Evolutionary conservation across 495 filamentous ascomycete species (phyloP).

Genomic region (Astrothelium macrocarpum): DNA sequence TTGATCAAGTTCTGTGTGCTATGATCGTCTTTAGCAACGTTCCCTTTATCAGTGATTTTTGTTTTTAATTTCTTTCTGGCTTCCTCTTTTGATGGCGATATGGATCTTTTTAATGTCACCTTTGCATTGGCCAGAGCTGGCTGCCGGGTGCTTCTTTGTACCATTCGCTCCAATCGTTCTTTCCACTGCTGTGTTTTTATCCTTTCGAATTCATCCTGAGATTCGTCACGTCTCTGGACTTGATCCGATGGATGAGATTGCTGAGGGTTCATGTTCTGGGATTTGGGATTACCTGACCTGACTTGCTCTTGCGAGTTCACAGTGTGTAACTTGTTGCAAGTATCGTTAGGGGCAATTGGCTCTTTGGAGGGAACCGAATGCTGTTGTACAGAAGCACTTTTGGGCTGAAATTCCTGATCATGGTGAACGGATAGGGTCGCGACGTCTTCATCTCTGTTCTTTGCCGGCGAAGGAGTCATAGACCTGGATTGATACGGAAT

Average conservation of each 20-base stretch:
- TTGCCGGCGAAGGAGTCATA: not conserved
- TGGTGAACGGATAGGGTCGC: not conserved
- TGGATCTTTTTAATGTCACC: not conserved
- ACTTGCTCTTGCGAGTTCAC: not conserved
- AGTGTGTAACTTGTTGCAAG: not conserved
- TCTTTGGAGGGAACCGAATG: too few relatives aligned
- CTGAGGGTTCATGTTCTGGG: not conserved
- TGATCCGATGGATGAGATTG: not conserved
- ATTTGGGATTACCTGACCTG: not conserved
- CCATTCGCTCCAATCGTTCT: not conserved
- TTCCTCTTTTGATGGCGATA: not conserved
- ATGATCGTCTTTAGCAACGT: not conserved
- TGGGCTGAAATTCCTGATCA: not conserved
- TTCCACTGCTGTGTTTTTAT: not conserved
- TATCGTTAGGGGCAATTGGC: not conserved
- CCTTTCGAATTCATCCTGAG: not conserved
- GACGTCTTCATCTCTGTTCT: not conserved
- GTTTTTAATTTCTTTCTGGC: not conserved
- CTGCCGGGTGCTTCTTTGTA: not conserved
- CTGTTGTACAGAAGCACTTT: too few relatives aligned
- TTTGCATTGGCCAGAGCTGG: slow-evolving; percentile 15
- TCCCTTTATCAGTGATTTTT: not conserved
- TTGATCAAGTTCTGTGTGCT: too few relatives aligned
- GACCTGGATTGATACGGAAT: not conserved
- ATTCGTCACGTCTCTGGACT: not conserved